phyloP scores from a whole-genome alignment of 805 yeast genomes.

The Myxozyma lipomycoides region DNA sequence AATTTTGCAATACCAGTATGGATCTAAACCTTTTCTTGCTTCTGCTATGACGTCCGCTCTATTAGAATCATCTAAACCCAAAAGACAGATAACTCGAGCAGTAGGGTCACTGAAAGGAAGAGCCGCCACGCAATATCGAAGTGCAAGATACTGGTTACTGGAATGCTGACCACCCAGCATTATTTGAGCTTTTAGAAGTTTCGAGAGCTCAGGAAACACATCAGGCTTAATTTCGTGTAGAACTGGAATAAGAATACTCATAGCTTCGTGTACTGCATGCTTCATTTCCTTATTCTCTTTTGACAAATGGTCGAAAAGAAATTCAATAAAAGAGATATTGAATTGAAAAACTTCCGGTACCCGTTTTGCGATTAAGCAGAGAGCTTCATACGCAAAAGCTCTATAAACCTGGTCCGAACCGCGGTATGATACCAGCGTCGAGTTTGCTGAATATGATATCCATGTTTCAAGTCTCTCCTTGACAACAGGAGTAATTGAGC shows the following conservation, averaged over 20 bases:
- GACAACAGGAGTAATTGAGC: slow-evolving; percentile 21
- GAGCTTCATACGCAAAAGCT: slow-evolving; percentile 67
- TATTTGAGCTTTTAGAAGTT: slow-evolving; percentile 39
- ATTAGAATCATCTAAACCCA: slow-evolving; percentile 57
- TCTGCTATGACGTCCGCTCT: slow-evolving; percentile 76
- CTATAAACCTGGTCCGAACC: slow-evolving; percentile 42
- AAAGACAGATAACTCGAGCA: slow-evolving; percentile 62
- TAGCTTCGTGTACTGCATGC: slow-evolving; percentile 65
- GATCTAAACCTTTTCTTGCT: slow-evolving; percentile 67
- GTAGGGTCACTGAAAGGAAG: slow-evolving; percentile 64
- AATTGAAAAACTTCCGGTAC: slow-evolving; percentile 35
- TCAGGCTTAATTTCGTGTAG: slow-evolving; percentile 36
- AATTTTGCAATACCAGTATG: slow-evolving; percentile 66
- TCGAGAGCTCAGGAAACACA: slow-evolving; percentile 45
- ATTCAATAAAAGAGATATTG: slow-evolving; percentile 54
- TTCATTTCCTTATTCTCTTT: slow-evolving; percentile 62
- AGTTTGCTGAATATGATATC: slow-evolving; percentile 24
- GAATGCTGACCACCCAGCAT: slow-evolving; percentile 42
- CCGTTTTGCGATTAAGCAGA: slow-evolving; percentile 53
- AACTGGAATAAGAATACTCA: slow-evolving; percentile 55
- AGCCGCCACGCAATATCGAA: slow-evolving; percentile 60
- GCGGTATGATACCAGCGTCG: not conserved
- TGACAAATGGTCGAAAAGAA: slow-evolving; percentile 65
- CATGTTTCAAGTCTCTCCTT: slow-evolving; percentile 23
- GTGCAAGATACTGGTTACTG: slow-evolving; percentile 57